Evolutionary conservation across 2,329 filamentous ascomycete species (phyloP), one percentile per base, ranked within the genome.

Genomic region (Exophiala sideris): DNA sequence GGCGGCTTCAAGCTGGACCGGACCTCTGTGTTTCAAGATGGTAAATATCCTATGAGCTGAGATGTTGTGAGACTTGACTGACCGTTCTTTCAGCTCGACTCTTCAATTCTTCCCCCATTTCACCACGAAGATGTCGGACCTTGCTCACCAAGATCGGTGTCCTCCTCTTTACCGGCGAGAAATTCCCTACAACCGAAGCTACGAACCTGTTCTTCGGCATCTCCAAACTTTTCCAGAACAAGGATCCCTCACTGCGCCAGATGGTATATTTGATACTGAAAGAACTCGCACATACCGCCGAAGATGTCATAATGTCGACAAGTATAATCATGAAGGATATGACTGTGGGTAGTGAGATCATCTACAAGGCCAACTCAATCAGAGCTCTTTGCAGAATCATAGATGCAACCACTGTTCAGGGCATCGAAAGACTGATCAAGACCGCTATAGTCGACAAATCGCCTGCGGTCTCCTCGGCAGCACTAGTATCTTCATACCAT

Each of bases 311-410:
- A 71, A 97, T 99, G 94, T 94, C 96, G 59, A 99, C 94, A 14
- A 95, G 90, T 75, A 96, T 92, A 65, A 96, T 99, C 66, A 99
- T 97, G 94, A 99, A 99, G 79, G 94, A 99, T 72, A 96, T 92
- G 9, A 91, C 91, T 48, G 91, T 95, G 60, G 89, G 91, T 67
- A 96, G 90, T 68, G 94, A 97, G 70, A 87, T 91, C 49, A 85
- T 96, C 52, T 96, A 91, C 78, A 83, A 94, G 67, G 90, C 94
- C 48, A 99, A 99, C 76, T 92, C 94, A 59, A 97, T 97, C 70
- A 83, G 94, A 65, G 91, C 92, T 36, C 79, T 97, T 64, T 97
- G 92, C 77, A 87, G 94, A 64, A 96, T 99, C 68, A 97, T 97
- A 69, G 91, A 96, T 77, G 90, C 89, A 60, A 92, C 90, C 10